Evolutionary conservation across 257 asterid species (phyloP), one percentile per base, ranked within the genome.

Genomic region (Sherardia arvensis): DNA sequence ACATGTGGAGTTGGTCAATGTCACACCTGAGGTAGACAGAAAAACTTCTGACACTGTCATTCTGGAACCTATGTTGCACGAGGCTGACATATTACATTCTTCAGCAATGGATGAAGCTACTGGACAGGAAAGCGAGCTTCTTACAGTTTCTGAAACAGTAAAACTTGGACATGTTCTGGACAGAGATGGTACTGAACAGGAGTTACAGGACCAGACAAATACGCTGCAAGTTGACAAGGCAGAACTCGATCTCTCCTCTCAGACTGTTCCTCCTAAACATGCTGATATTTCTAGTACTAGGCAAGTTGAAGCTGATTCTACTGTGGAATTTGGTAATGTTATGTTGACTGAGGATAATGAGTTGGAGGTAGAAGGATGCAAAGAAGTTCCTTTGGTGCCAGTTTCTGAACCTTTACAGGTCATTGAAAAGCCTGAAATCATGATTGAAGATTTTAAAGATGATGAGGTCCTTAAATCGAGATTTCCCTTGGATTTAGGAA

Each of bases 401-500:
- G 43, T 53, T 53, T 66, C 62, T 45, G 60, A 59, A 63, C 55
- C 59, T 55, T 47, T 57, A 53, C 73, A 71, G 2, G 72, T 60
- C 3, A 23, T 12, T 25, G 77, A 73, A 55, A 61, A 65, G 49
- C 66, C 73, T 45, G 72, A 67, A 49, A 7, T 58, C 51, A 4
- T 63, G 62, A 53, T 55, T 59, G 62, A 57, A 60, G 84, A 70
- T 15, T 73, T 67, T 66, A 73, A 70, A 69, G 81, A 76, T 66
- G 54, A 58, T 12, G 54, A 55, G 28, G 65, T 26, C 28, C 30
- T 70, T 7, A 74, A 71, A 53, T 73, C 75, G 33, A 79, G 38
- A 64, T 66, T 71, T 45, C 66, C 77, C n/a, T 55, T 73, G 69
- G 77, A 73, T 49, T 40, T 61, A 17, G 74, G 43, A 56, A 61